Conservation (phyloP, 2,329 filamentous ascomycete species). For the Ophiobolus disseminans region DNA sequence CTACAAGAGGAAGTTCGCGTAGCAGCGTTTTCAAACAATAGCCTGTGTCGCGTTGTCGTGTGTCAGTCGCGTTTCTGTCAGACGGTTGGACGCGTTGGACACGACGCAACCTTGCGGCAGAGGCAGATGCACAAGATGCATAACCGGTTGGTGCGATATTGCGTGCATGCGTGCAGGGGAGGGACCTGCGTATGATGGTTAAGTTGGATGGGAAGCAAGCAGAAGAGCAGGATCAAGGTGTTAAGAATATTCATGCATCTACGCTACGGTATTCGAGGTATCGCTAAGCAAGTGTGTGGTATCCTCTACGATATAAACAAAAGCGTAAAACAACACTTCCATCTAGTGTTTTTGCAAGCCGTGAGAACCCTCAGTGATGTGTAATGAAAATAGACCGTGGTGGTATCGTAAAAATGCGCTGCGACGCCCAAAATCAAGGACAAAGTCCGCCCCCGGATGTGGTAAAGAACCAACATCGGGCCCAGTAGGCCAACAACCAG, state of each 20-base stretch:
- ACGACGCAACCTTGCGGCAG: no score
- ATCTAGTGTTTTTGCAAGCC: slow-evolving; percentile 28
- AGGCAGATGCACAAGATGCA: background rate
- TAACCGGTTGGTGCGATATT: background rate
- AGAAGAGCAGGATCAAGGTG: no score
- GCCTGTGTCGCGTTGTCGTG: no score
- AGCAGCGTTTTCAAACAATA: no score
- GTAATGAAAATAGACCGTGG: slow-evolving; percentile 13
- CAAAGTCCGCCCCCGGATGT: slow-evolving; percentile 3
- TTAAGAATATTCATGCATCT: slow-evolving; percentile 29
- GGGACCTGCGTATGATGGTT: background rate
- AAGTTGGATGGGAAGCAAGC: no score
- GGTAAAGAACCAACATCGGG: background rate
- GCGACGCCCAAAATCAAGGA: slow-evolving; percentile 14
- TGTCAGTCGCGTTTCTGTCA: no score
- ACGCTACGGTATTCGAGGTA: slow-evolving; percentile 21
- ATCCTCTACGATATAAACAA: slow-evolving; percentile 23
- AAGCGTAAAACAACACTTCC: slow-evolving; percentile 12
- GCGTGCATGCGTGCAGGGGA: background rate
- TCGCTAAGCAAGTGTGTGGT: slow-evolving; percentile 25
- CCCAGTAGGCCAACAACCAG: slow-evolving; percentile 17
- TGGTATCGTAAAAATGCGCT: slow-evolving; percentile 29
- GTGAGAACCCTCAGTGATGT: slow-evolving; percentile 12
- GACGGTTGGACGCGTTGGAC: no score
- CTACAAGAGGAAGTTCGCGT: no score